phyloP scores from a whole-genome alignment of 2,329 filamentous ascomycete genomes.

The Stachybotrys echinatus region DNA sequence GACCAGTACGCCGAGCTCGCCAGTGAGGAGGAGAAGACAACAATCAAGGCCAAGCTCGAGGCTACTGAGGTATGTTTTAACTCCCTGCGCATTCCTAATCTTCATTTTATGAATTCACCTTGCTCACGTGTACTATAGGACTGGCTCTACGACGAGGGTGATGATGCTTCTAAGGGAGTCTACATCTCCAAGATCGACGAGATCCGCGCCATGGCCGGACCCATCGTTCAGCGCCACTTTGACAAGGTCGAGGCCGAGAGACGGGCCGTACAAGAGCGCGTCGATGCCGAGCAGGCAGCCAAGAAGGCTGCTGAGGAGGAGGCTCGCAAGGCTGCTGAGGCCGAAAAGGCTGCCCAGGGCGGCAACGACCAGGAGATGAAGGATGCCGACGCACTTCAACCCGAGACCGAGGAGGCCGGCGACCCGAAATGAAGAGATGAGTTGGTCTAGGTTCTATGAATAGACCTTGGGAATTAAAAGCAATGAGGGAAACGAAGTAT shows the following conservation, averaged over 20 bases:
- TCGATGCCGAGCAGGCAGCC: slow-evolving; percentile 72
- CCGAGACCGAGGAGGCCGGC: slow-evolving; percentile 42
- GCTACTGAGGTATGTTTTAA: slow-evolving; percentile 68
- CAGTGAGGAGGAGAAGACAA: slow-evolving; percentile 87
- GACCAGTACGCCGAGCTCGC: slow-evolving; percentile 86
- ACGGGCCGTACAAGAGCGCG: slow-evolving; percentile 68
- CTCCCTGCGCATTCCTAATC: not conserved
- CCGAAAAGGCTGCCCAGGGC: slow-evolving; percentile 41
- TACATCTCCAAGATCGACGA: slow-evolving; percentile 96
- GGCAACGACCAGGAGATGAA: slow-evolving; percentile 59
- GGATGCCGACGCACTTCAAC: slow-evolving; percentile 50
- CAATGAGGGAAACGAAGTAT: slow-evolving; percentile 6
- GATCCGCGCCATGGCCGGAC: slow-evolving; percentile 83
- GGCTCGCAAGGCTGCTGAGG: slow-evolving; percentile 47
- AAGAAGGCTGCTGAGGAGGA: slow-evolving; percentile 61
- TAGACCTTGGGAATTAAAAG: slow-evolving; percentile 4
- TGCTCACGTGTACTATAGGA: slow-evolving; percentile 62
- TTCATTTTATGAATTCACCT: not conserved
- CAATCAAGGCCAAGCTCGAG: slow-evolving; percentile 78
- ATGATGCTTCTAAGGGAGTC: slow-evolving; percentile 87
- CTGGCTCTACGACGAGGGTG: slow-evolving; percentile 96
- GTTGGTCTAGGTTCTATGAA: not conserved
- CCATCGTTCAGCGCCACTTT: slow-evolving; percentile 89
- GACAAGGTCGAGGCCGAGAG: slow-evolving; percentile 90
- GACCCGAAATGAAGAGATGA: slow-evolving; percentile 21